Base-by-base conservation (phyloP, 2,329 filamentous ascomycete species). In the Lizonia empirigonia region DNA sequence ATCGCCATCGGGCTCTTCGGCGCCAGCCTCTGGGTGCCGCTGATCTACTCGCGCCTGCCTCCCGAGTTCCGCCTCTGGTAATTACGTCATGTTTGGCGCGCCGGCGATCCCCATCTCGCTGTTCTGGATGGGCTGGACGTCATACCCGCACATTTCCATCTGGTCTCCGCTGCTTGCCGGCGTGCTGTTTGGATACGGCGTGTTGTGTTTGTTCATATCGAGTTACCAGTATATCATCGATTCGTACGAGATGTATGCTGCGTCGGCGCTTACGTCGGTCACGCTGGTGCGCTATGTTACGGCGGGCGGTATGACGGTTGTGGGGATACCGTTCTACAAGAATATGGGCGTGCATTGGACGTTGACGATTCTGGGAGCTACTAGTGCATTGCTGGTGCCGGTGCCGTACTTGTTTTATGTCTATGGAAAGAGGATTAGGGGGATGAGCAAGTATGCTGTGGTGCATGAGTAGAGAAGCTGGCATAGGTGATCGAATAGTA, bases 61-160 rank as follows among this genome's bases (percentile, higher is more conserved):
- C 81, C 81, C 0, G 82, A 85, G 50, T 79, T 81, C 30, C 74
- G 81, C 5, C 69, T 85, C 0, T 83, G 77, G 73, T 81, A n/a
- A n/a, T n/a, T n/a, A 77, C 39, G 74, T 75, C 2, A 83, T 85
- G 67, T 69, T 82, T 4, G 76, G 76, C 8, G 76, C 79, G 0
- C 76, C 79, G 0, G 66, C 75, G 0, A 74, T 85, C 1, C 80
- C 82, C 0, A 69, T 82, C 23, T 74, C 72, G 1, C 70, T 85
- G 2, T 83, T 85, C 64, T 85, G 82, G 81, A 80, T 85, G 68
- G 82, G 76, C 0, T 85, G 82, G 82, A 82, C 78, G 0, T 72
- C 74, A 27, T 72, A 76, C 55, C 4, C 42, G 4, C 20, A 30
- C 4, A 44, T 46, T n/a, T 41, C 32, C 4, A 41, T 52, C 27